phyloP scores from a whole-genome alignment of 768 basidiomycete species.

The Boletellus sp. region DNA sequence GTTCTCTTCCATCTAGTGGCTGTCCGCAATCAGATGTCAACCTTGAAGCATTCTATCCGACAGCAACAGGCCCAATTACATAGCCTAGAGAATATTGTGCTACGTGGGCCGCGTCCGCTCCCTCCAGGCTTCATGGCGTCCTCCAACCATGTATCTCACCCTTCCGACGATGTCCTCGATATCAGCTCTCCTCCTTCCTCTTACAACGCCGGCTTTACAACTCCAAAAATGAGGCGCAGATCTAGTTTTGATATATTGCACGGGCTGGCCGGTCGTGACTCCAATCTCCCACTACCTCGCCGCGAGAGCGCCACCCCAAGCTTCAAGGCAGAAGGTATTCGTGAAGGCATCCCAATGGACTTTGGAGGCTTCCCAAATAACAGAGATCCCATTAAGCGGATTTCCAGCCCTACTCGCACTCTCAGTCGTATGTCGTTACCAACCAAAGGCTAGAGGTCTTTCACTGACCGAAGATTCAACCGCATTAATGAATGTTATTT shows the following conservation, averaged over 20 bases:
- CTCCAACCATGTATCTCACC: conserved; percentile 36
- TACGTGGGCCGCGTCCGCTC: conserved; percentile 63
- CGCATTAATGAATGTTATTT: conserved; percentile 23
- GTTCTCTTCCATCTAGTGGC: conserved; percentile 48
- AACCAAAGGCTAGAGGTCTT: conserved; percentile 17
- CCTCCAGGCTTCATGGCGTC: conserved; percentile 37
- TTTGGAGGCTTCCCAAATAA: conserved; percentile 43
- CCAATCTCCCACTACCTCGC: conserved; percentile 65
- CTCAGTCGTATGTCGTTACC: conserved; percentile 63
- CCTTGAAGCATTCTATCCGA: conserved; percentile 75
- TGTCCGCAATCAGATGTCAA: conserved; percentile 75
- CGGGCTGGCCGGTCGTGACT: conserved; percentile 72
- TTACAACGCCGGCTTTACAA: conserved; percentile 31
- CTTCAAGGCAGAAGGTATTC: conserved; percentile 52
- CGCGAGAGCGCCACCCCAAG: conserved; percentile 41
- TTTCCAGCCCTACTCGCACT: conserved; percentile 71
- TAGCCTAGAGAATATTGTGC: conserved; percentile 62
- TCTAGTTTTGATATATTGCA: conserved; percentile 72
- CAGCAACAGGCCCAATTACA: conserved; percentile 81
- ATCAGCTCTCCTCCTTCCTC: conserved; percentile 32
- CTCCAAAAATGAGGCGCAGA: conserved; percentile 54
- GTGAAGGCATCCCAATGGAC: conserved; percentile 68
- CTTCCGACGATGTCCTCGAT: conserved; percentile 34
- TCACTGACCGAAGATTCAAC: conserved; percentile 19
- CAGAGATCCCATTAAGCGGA: conserved; percentile 44